These are phyloP conservation scores for Cerioporus squamosus DNA, from an alignment of 1,284 basidiomycete species.

Conservation along the genomic window DNA sequence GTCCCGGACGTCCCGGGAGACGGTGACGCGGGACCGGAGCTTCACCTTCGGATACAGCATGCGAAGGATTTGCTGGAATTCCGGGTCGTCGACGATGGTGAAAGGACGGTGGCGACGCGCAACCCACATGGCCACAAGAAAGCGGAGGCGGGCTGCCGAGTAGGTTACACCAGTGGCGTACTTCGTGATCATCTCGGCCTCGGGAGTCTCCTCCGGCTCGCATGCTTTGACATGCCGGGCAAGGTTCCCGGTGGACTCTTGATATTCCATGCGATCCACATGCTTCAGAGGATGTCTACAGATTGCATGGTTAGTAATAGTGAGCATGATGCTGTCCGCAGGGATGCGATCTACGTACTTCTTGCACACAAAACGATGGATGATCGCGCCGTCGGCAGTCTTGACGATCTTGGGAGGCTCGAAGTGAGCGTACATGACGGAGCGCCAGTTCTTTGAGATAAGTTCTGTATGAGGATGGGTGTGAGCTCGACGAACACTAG, in stretches of 20 bases:
- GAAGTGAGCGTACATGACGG: not conserved
- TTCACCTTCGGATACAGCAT: conserved; percentile 20
- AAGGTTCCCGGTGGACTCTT: not conserved
- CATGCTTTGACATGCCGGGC: not conserved
- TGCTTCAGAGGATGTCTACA: not conserved
- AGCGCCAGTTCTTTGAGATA: not conserved
- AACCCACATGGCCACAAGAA: not conserved
- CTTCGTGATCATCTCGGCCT: not conserved
- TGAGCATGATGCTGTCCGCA: too few relatives aligned
- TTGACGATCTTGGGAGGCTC: not conserved
- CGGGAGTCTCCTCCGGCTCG: not conserved
- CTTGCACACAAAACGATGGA: conserved; percentile 1
- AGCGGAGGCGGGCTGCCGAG: not conserved
- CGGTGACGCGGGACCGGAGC: conserved; percentile 11
- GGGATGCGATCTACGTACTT: not conserved
- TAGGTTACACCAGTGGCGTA: not conserved
- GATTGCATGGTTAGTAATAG: too few relatives aligned
- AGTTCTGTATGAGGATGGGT: not conserved
- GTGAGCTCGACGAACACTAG: too few relatives aligned
- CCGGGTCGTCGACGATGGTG: conserved; percentile 20
- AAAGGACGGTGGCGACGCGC: conserved; percentile 20
- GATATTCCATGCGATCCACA: not conserved
- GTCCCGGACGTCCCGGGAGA: conserved; percentile 19
- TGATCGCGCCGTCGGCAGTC: not conserved
- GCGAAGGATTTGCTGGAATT: conserved; percentile 13